A percentile compares a stretch with the other conserved stretches of the same genome.
Evolutionary conservation across 768 basidiomycete species (phyloP).

Genomic region (Hysterangium stoloniferum): DNA sequence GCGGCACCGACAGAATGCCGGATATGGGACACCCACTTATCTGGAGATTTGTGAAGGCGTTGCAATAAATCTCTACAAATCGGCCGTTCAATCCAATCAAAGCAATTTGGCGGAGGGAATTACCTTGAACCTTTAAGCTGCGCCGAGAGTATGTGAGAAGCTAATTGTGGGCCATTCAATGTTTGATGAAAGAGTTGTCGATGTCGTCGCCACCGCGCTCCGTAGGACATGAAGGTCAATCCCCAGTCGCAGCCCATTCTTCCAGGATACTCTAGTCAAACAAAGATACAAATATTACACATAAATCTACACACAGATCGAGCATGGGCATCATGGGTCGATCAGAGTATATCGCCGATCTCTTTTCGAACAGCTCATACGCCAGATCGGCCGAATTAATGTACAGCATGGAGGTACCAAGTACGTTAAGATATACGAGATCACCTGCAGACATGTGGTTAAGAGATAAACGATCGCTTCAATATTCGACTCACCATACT

Average conservation of each 20-base stretch:
- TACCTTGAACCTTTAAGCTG: conserved; percentile 36
- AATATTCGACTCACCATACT: conserved; percentile 14
- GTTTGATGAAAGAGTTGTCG: conserved; percentile 24
- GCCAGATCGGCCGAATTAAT: conserved; percentile 22
- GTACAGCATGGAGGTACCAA: conserved; percentile 13
- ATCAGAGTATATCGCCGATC: conserved; percentile 24
- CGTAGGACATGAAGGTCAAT: conserved; percentile 23
- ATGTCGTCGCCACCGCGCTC: conserved; percentile 24
- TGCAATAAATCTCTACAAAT: conserved; percentile 27
- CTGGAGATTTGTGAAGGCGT: conserved; percentile 23
- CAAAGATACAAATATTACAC: background rate
- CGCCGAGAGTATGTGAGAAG: conserved; percentile 15
- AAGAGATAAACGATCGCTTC: background rate
- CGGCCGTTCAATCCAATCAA: conserved; percentile 13
- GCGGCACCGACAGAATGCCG: conserved; percentile 9
- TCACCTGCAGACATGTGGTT: conserved; percentile 3
- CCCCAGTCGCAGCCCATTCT: conserved; percentile 25
- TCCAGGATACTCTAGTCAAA: background rate
- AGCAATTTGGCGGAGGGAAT: conserved; percentile 11
- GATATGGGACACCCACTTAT: conserved; percentile 22
- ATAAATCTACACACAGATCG: background rate
- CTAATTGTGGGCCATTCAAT: conserved; percentile 15
- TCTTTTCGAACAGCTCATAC: conserved; percentile 22
- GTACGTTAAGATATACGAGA: conserved; percentile 4
- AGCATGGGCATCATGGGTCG: conserved; percentile 14